Evolutionary conservation across 164 flowering plant genomes (phyloP).

Genomic region (Magnolia officinalis): DNA sequence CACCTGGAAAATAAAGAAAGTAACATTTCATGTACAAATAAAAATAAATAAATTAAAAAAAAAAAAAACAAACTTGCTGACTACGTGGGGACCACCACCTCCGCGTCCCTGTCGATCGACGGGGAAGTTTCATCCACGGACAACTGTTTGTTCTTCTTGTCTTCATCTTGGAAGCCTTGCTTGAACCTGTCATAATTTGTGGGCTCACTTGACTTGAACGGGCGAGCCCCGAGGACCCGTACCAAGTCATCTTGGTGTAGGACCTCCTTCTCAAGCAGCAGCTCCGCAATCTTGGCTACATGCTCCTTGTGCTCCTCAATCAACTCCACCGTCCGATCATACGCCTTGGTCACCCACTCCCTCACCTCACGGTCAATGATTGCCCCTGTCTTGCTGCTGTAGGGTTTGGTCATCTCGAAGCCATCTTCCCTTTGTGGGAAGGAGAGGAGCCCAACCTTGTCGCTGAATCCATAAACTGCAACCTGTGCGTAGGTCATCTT

Average conservation of each 20-base stretch:
- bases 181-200: slow-evolving; percentile 77
- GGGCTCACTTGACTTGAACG: slow-evolving; percentile 61
- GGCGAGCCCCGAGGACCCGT: slow-evolving; percentile 73
- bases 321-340: slow-evolving; percentile 57
- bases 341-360: slow-evolving; percentile 86
- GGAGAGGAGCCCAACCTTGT: slow-evolving; percentile 88
- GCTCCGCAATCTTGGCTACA: slow-evolving; percentile 78
- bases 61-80: too few relatives aligned
- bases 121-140: slow-evolving; percentile 47
- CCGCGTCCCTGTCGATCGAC: slow-evolving; percentile 20
- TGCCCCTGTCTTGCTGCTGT: slow-evolving; percentile 86
- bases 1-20: neutral
- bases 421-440: slow-evolving; percentile 81
- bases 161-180: slow-evolving; percentile 61
- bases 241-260: slow-evolving; percentile 85
- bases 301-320: slow-evolving; percentile 69
- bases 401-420: slow-evolving; percentile 78
- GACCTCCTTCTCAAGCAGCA: slow-evolving; percentile 85
- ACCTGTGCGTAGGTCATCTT: slow-evolving; percentile 96
- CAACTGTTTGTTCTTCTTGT: slow-evolving; percentile 32
- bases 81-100: slow-evolving; percentile 56
- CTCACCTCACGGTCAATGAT: slow-evolving; percentile 85
- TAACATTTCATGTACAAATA: slow-evolving; percentile 27
- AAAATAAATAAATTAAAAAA: neutral
- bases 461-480: slow-evolving; percentile 88